These are phyloP conservation scores for Phytophthora citricola DNA, from an alignment of 352 stramenopile genomes.

Conservation along the genomic window DNA sequence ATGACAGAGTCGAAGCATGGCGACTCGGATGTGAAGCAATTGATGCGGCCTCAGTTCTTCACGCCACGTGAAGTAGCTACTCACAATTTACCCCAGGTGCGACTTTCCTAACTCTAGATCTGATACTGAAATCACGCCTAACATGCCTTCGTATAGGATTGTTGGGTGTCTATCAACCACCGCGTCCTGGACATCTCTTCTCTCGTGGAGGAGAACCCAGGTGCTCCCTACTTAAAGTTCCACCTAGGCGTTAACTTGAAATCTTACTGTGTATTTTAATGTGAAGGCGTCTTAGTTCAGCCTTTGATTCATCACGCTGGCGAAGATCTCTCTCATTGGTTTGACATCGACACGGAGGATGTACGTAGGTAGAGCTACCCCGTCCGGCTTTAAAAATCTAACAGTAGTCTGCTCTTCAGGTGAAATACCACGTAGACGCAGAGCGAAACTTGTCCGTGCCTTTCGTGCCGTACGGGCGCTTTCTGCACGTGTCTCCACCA, in stretches of 20 bases:
- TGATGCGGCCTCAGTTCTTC: constrained; percentile 52
- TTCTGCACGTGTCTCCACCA: constrained; percentile 87
- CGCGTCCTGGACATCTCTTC: constrained; percentile 87
- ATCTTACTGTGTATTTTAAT: constrained; percentile 3
- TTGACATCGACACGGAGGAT: constrained; percentile 76
- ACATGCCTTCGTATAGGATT: constrained; percentile 49
- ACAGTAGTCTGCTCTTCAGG: constrained; percentile 31
- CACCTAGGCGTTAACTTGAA: neutral
- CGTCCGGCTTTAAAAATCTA: neutral
- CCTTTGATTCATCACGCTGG: constrained; percentile 86
- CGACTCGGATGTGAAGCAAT: constrained; percentile 12
- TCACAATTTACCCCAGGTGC: constrained; percentile 86
- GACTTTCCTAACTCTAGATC: neutral
- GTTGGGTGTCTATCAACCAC: constrained; percentile 78
- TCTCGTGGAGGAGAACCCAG: constrained; percentile 72
- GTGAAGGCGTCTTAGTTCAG: constrained; percentile 72
- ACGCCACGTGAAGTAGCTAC: constrained; percentile 78
- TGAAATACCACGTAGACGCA: constrained; percentile 84
- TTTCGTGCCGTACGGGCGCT: constrained; percentile 86
- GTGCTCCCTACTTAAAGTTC: constrained; percentile 19
- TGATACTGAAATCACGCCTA: neutral
- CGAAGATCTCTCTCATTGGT: constrained; percentile 94
- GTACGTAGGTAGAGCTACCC: constrained; percentile 31
- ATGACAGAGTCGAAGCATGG: constrained; percentile 22
- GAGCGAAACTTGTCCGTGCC: constrained; percentile 77